phyloP scores from a whole-genome alignment of 1,284 basidiomycete species.

The Puccinia polysora region DNA sequence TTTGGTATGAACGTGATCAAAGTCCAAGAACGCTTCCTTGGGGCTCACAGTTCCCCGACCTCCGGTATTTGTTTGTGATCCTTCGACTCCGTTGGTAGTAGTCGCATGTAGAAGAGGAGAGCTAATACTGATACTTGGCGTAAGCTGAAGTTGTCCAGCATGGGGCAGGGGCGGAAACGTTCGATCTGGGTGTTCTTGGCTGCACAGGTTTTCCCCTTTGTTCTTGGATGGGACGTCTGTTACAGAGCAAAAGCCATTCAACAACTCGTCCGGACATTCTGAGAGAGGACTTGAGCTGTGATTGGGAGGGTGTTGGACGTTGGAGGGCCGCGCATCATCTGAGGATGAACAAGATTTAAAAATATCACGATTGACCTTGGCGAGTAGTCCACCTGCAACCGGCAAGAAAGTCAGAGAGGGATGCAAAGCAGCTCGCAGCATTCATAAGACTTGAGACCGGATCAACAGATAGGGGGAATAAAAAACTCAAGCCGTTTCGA shows the following conservation, averaged over 20 bases:
- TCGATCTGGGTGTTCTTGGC: neutral
- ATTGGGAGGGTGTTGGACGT: neutral
- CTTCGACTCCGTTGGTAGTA: too few species aligned
- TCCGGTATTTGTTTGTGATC: constrained; percentile 8
- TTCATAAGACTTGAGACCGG: too few species aligned
- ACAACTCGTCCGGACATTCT: neutral
- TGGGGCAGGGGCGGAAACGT: neutral
- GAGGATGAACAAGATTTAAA: too few species aligned
- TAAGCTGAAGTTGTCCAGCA: neutral
- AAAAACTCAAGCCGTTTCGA: too few species aligned
- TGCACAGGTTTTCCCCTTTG: neutral
- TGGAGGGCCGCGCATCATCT: too few species aligned
- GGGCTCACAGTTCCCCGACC: constrained; percentile 30
- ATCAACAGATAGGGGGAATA: too few species aligned
- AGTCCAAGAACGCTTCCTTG: constrained; percentile 37
- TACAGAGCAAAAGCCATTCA: neutral
- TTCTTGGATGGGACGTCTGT: neutral
- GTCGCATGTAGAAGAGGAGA: too few species aligned
- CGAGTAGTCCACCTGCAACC: too few species aligned
- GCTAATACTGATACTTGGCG: too few species aligned
- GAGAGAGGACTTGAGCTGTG: neutral
- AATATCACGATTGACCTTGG: too few species aligned
- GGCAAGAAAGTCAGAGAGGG: too few species aligned
- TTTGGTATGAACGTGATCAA: constrained; percentile 37
- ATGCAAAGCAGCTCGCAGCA: too few species aligned